A percentile compares a stretch with the other conserved stretches of the same genome.
These are phyloP conservation scores for Exophiala dermatitidis DNA, from an alignment of 2,329 filamentous ascomycete genomes.

Conservation along the genomic window DNA sequence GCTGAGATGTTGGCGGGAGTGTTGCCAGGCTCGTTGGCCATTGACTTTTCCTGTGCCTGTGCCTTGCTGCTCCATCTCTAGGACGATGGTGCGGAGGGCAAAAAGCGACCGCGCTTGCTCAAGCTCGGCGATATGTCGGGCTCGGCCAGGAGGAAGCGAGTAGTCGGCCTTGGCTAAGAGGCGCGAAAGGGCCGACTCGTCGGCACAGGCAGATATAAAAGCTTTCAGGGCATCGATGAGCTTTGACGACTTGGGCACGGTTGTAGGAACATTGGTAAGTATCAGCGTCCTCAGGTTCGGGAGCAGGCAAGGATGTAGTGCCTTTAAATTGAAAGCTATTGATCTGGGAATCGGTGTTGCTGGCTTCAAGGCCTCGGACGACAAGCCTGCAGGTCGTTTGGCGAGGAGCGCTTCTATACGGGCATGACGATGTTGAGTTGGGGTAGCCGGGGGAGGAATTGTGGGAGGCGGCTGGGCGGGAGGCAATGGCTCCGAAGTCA, in stretches of 20 bases:
- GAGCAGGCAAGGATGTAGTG: conserved; percentile 50
- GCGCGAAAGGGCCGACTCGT: conserved; percentile 47
- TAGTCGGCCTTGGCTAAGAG: conserved; percentile 52
- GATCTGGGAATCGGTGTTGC: conserved; percentile 22
- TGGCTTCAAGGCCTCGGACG: conserved; percentile 3
- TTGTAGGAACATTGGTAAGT: conserved; percentile 50
- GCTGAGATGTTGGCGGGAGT: conserved; percentile 41
- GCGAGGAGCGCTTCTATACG: conserved; percentile 36
- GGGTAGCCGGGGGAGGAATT: background rate
- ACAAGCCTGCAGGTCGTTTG: conserved; percentile 32
- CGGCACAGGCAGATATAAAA: conserved; percentile 52
- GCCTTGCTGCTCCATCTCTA: conserved; percentile 45
- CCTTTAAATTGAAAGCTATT: conserved; percentile 30
- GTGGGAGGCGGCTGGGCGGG: background rate
- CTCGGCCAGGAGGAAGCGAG: conserved; percentile 50
- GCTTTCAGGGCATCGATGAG: conserved; percentile 42
- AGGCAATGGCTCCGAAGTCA: background rate
- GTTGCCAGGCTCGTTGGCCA: conserved; percentile 32
- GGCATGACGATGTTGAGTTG: conserved; percentile 26
- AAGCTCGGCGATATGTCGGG: conserved; percentile 43
- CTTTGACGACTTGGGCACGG: conserved; percentile 36
- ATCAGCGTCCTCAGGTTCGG: conserved; percentile 49
- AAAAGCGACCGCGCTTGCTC: conserved; percentile 48
- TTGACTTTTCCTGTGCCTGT: conserved; percentile 9
- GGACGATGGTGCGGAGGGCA: conserved; percentile 48